phyloP scores from a whole-genome alignment of 2,329 filamentous ascomycete species.

The Alternaria atra region DNA sequence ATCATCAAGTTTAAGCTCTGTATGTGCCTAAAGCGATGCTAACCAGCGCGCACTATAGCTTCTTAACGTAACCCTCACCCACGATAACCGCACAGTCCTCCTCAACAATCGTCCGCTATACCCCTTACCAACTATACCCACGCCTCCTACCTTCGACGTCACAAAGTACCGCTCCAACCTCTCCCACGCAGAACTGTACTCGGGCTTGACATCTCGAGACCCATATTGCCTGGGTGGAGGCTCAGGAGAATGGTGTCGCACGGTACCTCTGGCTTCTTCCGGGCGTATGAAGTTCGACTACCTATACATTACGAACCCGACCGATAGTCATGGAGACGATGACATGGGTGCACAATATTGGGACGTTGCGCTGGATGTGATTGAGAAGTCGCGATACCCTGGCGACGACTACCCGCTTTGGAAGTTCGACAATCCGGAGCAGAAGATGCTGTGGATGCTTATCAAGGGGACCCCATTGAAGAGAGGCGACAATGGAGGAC shows the following conservation, averaged over 20 bases:
- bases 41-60: slow-evolving; percentile 25
- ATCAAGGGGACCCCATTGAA: slow-evolving; percentile 31
- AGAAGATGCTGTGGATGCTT: slow-evolving; percentile 40
- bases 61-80: slow-evolving; percentile 43
- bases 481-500: slow-evolving; percentile 8
- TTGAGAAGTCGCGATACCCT: slow-evolving; percentile 28
- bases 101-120: slow-evolving; percentile 40
- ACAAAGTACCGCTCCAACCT: slow-evolving; percentile 32
- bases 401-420: slow-evolving; percentile 21
- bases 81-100: slow-evolving; percentile 37
- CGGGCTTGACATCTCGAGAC: slow-evolving; percentile 30
- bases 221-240: slow-evolving; percentile 22
- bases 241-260: slow-evolving; percentile 30
- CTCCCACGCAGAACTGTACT: slow-evolving; percentile 36
- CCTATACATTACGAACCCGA: slow-evolving; percentile 30
- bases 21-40: slow-evolving; percentile 4
- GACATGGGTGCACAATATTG: slow-evolving; percentile 32
- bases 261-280: slow-evolving; percentile 18
- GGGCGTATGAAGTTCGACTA: slow-evolving; percentile 28
- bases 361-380: slow-evolving; percentile 42
- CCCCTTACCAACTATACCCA: slow-evolving; percentile 38
- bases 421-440: slow-evolving; percentile 32
- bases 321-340: slow-evolving; percentile 18
- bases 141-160: slow-evolving; percentile 31
- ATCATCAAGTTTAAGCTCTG: background rate